These are phyloP conservation scores for Grifola frondosa DNA, from an alignment of 1,284 basidiomycete genomes.

Conservation along the genomic window DNA sequence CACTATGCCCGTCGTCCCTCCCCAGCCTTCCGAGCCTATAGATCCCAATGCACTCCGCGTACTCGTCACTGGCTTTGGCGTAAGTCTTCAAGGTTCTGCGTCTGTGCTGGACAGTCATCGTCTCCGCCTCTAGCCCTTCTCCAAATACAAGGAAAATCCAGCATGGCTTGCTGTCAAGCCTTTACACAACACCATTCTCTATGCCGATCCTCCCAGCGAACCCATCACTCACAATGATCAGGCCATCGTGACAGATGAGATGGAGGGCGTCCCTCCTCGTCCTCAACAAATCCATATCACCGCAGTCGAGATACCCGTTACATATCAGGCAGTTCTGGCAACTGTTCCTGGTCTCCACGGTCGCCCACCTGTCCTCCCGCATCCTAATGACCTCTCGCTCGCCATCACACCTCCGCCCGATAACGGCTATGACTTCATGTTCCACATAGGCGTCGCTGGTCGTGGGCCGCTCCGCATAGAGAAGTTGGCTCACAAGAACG, in stretches of 20 bases:
- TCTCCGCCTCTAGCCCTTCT: conserved; percentile 47
- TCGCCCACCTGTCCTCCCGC: conserved; percentile 59
- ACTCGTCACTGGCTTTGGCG: conserved; percentile 60
- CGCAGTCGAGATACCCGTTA: conserved; percentile 57
- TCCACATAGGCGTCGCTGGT: conserved; percentile 70
- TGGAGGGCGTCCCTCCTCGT: conserved; percentile 21
- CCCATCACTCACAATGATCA: conserved; percentile 25
- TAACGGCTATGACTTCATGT: conserved; percentile 70
- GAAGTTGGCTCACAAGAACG: conserved; percentile 64
- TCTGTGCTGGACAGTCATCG: conserved; percentile 4
- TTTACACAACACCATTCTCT: conserved; percentile 52
- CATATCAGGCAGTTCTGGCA: conserved; percentile 60
- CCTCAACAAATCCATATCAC: conserved; percentile 57
- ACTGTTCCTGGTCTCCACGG: conserved; percentile 60
- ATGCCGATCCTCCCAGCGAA: conserved; percentile 37
- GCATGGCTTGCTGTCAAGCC: conserved; percentile 63
- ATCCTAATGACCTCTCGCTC: conserved; percentile 30
- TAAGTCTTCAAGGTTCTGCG: conserved; percentile 35
- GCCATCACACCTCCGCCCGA: conserved; percentile 44
- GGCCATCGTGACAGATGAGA: conserved; percentile 25
- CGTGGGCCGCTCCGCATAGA: conserved; percentile 67
- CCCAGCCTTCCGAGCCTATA: conserved; percentile 11
- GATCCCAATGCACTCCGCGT: conserved; percentile 42
- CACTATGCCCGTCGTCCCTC: conserved; percentile 2
- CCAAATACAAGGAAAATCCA: conserved; percentile 53